Percentiles rank a stretch among this genome's conserved stretches.
Evolutionary conservation across 768 basidiomycete species (phyloP).

Genomic region (Amanita pallidorosea): DNA sequence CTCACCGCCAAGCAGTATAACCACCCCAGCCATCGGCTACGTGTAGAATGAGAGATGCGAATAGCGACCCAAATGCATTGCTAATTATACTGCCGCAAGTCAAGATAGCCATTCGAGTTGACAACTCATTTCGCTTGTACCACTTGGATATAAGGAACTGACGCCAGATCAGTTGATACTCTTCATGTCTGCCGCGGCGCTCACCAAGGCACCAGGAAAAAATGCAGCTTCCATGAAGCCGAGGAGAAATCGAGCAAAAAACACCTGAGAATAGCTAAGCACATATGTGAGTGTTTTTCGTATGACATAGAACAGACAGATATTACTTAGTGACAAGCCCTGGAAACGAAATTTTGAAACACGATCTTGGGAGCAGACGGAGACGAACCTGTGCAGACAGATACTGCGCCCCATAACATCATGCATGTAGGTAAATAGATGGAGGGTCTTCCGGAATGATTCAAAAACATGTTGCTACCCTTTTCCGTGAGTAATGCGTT

Average conservation of each 20-base stretch:
- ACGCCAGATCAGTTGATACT: background rate
- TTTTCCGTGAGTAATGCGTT: background rate
- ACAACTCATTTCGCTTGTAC: constrained; percentile 68
- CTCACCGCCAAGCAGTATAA: constrained; percentile 60
- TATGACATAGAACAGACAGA: background rate
- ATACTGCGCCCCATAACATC: constrained; percentile 54
- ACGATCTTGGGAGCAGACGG: background rate
- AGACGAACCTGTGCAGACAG: constrained; percentile 34
- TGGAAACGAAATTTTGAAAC: constrained; percentile 7
- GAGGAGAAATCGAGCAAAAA: constrained; percentile 64
- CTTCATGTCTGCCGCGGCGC: constrained; percentile 3
- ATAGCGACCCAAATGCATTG: constrained; percentile 74
- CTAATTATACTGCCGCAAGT: constrained; percentile 66
- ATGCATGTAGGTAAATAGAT: constrained; percentile 53
- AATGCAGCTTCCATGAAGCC: constrained; percentile 69
- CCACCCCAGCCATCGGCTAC: constrained; percentile 63
- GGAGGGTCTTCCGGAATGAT: constrained; percentile 52
- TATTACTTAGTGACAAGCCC: constrained; percentile 32
- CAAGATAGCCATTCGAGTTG: constrained; percentile 55
- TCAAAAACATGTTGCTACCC: constrained; percentile 58
- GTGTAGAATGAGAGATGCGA: constrained; percentile 67
- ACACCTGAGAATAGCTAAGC: constrained; percentile 48
- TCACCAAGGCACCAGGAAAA: constrained; percentile 52
- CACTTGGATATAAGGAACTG: constrained; percentile 52
- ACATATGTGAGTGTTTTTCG: background rate